Evolutionary conservation across 371 early-diverging fungal genomes (phyloP).

Genomic region (Apophysomyces elegans): DNA sequence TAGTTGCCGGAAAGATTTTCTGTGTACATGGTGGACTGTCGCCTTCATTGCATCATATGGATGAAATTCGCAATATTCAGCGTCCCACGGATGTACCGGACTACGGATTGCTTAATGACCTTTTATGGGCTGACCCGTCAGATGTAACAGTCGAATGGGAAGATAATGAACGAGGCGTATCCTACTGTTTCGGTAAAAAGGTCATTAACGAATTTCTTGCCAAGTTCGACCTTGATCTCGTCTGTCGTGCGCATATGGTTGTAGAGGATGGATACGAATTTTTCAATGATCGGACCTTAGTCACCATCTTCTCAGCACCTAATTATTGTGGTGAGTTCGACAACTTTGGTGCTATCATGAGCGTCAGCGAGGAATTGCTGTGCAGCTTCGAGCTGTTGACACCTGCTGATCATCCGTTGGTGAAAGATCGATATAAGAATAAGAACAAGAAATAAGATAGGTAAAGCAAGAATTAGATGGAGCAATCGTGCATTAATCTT

Average conservation of each 20-base stretch:
- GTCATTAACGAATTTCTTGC: conserved; percentile 87
- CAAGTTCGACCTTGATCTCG: conserved; percentile 88
- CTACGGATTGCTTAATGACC: conserved; percentile 78
- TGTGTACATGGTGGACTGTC: conserved; percentile 96
- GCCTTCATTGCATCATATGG: conserved; percentile 82
- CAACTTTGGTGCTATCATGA: conserved; percentile 91
- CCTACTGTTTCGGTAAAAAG: conserved; percentile 89
- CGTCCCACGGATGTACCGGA: conserved; percentile 97
- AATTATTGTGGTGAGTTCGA: conserved; percentile 98
- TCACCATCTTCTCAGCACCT: conserved; percentile 95
- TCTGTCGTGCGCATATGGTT: conserved; percentile 98
- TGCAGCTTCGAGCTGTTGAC: conserved; percentile 74
- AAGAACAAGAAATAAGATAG: conserved; percentile 9
- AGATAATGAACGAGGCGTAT: conserved; percentile 98
- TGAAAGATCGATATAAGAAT: conserved; percentile 18
- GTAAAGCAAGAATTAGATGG: background rate
- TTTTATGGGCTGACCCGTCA: conserved; percentile 92
- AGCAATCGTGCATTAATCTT: too few species aligned
- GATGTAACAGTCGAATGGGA: conserved; percentile 84
- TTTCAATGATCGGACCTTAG: conserved; percentile 87
- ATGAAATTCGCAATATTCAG: conserved; percentile 85
- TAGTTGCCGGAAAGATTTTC: conserved; percentile 93
- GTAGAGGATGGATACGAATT: conserved; percentile 98
- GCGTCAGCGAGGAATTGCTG: conserved; percentile 84
- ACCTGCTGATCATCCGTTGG: conserved; percentile 18